Base-by-base conservation (phyloP, 805 yeast species). In the Candida nemodendra region DNA sequence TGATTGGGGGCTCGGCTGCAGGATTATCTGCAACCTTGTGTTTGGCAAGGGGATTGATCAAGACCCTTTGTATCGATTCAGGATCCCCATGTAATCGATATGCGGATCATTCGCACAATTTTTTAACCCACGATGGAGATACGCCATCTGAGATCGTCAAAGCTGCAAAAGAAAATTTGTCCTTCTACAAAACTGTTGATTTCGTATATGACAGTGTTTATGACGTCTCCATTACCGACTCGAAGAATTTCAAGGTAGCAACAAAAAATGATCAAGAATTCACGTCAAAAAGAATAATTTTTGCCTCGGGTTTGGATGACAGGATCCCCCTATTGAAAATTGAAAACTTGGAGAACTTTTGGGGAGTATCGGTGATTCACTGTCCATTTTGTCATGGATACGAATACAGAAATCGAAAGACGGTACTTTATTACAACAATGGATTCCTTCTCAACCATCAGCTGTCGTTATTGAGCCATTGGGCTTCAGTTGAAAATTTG, bases 11-110 rank as follows among this genome's bases (percentile, higher is more conserved):
- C 24, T 31, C 26, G 17, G 12, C 34, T 15, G 18, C 18, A 18
- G 18, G 3, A 12, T 28, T 13, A 13, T 15, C 19, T 16, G 13
- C 19, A 16, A 17, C 15, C 18, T n/a, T 4, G 4, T 15, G 8
- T 18, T 3, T 29, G 9, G 42, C 5, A 15, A 50, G 41, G 50
- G 27, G 21, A 23, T 34, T 21, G 24, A 8, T 21, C 21, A 13
- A 17, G 17, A n/a, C 18, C 21, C 18, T 29, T 8, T 15, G 18
- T 9, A 29, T 29, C n/a, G 19, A 29, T n/a, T 6, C 19, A 12
- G 19, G 19, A 7, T 9, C 9, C 11, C 32, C 32, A 13, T 29
- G 32, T 17, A 29, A 29, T 19, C 9, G 32, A 29, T 29, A 29
- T 17, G 32, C 32, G 8, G 11, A 29, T 8, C 18, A 29, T 13